These are phyloP conservation scores for Zasmidium angulare DNA, from an alignment of 2,329 filamentous ascomycete genomes.

Conservation along the genomic window DNA sequence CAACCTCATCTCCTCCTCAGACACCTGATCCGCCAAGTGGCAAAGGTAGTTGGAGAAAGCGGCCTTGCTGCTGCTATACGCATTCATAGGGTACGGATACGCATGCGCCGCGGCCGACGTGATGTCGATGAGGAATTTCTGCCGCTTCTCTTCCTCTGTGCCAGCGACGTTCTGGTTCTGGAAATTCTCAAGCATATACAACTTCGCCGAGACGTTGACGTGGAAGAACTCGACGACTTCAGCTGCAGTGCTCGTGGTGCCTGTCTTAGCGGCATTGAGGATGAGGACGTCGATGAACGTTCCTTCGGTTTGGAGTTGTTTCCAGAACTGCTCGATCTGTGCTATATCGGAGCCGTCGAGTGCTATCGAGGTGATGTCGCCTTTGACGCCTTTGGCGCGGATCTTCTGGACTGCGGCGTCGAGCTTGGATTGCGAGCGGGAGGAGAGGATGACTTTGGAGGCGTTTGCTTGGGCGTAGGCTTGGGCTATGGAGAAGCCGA, in stretches of 20 bases:
- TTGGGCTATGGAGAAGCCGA: conserved; percentile 8
- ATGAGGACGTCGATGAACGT: conserved; percentile 7
- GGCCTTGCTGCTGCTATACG: conserved; percentile 7
- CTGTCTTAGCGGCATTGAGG: conserved; percentile 3
- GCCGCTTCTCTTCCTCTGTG: background rate
- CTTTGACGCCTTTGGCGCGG: background rate
- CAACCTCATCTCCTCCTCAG: conserved; percentile 6
- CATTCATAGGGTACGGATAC: conserved; percentile 7
- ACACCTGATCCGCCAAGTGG: conserved; percentile 6
- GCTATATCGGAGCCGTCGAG: conserved; percentile 5
- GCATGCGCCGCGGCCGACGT: conserved; percentile 4
- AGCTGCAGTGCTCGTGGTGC: conserved; percentile 1
- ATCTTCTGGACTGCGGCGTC: conserved; percentile 2
- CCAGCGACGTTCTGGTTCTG: conserved; percentile 2
- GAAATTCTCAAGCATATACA: conserved; percentile 8
- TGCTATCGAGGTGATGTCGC: background rate
- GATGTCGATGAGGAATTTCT: conserved; percentile 7
- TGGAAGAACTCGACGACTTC: conserved; percentile 9
- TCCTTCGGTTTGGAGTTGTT: background rate
- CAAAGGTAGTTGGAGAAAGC: conserved; percentile 12
- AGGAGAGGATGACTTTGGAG: conserved; percentile 4
- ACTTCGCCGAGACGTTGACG: conserved; percentile 5
- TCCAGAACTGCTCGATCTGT: conserved; percentile 3
- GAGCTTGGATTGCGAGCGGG: conserved; percentile 7
- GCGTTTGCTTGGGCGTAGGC: conserved; percentile 7